A percentile compares a stretch with the other conserved stretches of the same genome.
phyloP scores from a whole-genome alignment of 441 rosid species.

The Adansonia grandidieri region DNA sequence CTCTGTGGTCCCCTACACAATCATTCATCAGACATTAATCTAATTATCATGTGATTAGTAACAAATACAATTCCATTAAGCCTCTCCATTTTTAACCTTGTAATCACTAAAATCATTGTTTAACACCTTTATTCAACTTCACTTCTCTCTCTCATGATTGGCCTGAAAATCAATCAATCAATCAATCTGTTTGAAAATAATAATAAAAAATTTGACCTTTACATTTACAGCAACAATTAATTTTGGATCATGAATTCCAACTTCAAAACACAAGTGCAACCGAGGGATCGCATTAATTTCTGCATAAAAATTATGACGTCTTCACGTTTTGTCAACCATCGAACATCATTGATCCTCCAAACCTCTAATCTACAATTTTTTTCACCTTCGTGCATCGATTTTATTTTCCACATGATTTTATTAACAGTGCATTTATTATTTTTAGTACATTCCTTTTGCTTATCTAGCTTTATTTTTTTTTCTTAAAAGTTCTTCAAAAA shows the following conservation, averaged over 20 bases:
- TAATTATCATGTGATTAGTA: constrained; percentile 15
- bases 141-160: constrained; percentile 19
- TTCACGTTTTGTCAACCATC: not conserved
- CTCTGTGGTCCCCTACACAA: constrained; percentile 11
- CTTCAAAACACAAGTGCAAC: no score
- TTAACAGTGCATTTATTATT: no score
- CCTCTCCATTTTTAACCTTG: constrained; percentile 23
- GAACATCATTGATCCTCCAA: not conserved
- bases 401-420: no score
- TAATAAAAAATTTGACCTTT: not conserved
- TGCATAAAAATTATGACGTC: not conserved
- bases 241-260: not conserved
- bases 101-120: not conserved
- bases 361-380: not conserved
- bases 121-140: not conserved
- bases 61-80: not conserved
- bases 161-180: not conserved
- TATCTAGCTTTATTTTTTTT: no score
- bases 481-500: no score
- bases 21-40: constrained; percentile 25
- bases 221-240: not conserved
- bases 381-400: not conserved
- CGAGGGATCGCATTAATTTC: not conserved
- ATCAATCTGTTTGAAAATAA: not conserved
- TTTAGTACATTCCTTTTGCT: no score